Conservation (phyloP, 305 asterid species). For the Fraxinus albicans region DNA sequence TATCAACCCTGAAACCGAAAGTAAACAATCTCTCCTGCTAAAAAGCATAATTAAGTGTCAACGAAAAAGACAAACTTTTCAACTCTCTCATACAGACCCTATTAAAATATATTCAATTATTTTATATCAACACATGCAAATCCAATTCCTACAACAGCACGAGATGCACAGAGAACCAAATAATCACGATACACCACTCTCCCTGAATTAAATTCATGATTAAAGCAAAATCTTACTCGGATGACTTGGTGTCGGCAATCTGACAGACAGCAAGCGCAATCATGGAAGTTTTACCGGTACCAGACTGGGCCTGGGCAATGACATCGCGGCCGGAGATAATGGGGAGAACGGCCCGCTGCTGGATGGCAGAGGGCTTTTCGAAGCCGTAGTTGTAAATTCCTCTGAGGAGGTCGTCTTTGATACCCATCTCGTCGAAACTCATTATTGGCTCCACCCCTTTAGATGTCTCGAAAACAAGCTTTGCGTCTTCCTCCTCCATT, state of each 20-base stretch:
- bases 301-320: conserved; percentile 94
- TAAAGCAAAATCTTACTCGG: conserved; percentile 50
- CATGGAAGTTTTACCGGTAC: conserved; percentile 95
- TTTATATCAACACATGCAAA: not conserved
- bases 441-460: conserved; percentile 81
- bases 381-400: conserved; percentile 89
- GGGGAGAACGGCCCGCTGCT: conserved; percentile 87
- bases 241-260: conserved; percentile 85
- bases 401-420: conserved; percentile 76
- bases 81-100: not conserved
- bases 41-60: not conserved
- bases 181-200: not conserved
- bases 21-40: not conserved
- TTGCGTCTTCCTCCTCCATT: conserved; percentile 56
- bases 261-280: conserved; percentile 95
- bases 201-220: not conserved
- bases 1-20: not conserved
- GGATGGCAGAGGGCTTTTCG: conserved; percentile 96
- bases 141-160: not conserved
- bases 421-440: conserved; percentile 91
- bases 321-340: conserved; percentile 88
- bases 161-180: not conserved
- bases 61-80: not conserved
- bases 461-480: conserved; percentile 74
- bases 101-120: not conserved